Conservation (phyloP, 2,329 filamentous ascomycete species). For the Penicillium sp. region DNA sequence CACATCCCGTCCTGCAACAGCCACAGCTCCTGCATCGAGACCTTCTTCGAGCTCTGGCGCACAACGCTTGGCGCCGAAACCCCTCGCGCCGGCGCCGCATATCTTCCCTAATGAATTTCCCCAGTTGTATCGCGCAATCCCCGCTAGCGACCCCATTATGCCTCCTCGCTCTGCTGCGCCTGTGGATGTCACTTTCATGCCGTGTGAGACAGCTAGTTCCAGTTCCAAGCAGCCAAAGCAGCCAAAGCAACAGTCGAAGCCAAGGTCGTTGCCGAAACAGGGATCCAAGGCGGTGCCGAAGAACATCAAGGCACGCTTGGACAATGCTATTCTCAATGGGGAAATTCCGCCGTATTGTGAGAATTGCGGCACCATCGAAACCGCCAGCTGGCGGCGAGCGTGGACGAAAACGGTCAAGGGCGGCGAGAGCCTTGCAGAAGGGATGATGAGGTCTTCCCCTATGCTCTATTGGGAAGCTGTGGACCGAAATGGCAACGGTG, state of each 20-base stretch:
- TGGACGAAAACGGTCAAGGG: slow-evolving; percentile 76
- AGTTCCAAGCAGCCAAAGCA: not conserved
- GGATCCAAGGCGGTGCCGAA: slow-evolving; percentile 64
- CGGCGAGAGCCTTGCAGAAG: slow-evolving; percentile 66
- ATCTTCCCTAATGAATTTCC: slow-evolving; percentile 36
- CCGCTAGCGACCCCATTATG: slow-evolving; percentile 53
- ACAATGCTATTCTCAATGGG: slow-evolving; percentile 67
- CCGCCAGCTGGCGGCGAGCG: slow-evolving; percentile 91
- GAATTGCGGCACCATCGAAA: slow-evolving; percentile 94
- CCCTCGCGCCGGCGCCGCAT: slow-evolving; percentile 38
- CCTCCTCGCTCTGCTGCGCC: slow-evolving; percentile 34
- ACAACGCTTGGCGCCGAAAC: slow-evolving; percentile 34
- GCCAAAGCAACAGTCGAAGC: slow-evolving; percentile 30
- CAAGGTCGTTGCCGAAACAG: slow-evolving; percentile 35
- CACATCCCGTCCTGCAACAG: not conserved
- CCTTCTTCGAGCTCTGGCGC: slow-evolving; percentile 40
- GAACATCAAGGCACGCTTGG: slow-evolving; percentile 56
- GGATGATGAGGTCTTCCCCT: slow-evolving; percentile 68
- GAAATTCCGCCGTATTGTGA: slow-evolving; percentile 84
- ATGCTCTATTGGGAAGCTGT: slow-evolving; percentile 72
- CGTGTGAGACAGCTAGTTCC: slow-evolving; percentile 29
- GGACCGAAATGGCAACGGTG: slow-evolving; percentile 61
- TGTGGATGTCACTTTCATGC: slow-evolving; percentile 44
- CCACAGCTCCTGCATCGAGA: slow-evolving; percentile 27
- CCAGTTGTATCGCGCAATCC: slow-evolving; percentile 34